Evolutionary conservation across 345 rosid species (phyloP).

Genomic region (Stellera chamaejasme): DNA sequence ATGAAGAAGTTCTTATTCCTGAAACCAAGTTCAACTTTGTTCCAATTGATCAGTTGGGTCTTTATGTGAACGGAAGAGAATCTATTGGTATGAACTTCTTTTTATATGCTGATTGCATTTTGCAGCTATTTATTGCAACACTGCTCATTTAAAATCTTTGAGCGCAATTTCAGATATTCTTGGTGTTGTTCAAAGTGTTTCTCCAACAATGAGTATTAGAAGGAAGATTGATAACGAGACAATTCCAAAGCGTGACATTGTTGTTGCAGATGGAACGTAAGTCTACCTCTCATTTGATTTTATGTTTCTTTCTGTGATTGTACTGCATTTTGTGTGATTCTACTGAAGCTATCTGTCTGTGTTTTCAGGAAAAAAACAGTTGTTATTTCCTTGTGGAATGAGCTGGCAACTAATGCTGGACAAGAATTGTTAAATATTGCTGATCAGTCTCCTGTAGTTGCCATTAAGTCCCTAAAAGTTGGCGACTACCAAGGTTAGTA

Average conservation of each 20-base stretch:
- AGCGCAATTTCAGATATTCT: slow-evolving; percentile 42
- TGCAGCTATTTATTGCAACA: background rate
- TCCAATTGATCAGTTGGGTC: slow-evolving; percentile 72
- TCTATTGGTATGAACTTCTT: slow-evolving; percentile 53
- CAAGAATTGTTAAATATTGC: slow-evolving; percentile 65
- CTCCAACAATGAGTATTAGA: slow-evolving; percentile 65
- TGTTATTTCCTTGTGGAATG: slow-evolving; percentile 81
- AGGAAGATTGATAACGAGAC: slow-evolving; percentile 73
- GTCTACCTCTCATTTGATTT: slow-evolving; percentile 6
- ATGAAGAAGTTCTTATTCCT: slow-evolving; percentile 64
- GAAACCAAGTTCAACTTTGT: slow-evolving; percentile 76
- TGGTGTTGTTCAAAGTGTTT: slow-evolving; percentile 87
- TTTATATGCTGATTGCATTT: background rate
- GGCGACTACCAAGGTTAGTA: slow-evolving; percentile 86
- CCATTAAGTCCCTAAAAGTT: slow-evolving; percentile 79
- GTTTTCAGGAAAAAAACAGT: slow-evolving; percentile 66
- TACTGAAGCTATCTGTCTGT: slow-evolving; percentile 1
- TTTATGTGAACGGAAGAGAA: slow-evolving; percentile 57
- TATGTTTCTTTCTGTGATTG: background rate
- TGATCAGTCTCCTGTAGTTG: slow-evolving; percentile 63
- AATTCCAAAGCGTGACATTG: slow-evolving; percentile 75
- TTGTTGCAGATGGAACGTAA: slow-evolving; percentile 78
- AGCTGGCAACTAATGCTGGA: slow-evolving; percentile 67
- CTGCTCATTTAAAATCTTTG: background rate
- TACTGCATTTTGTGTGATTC: background rate